Base-by-base conservation (phyloP, 2,329 filamentous ascomycete genomes). In the Fusarium sp. region DNA sequence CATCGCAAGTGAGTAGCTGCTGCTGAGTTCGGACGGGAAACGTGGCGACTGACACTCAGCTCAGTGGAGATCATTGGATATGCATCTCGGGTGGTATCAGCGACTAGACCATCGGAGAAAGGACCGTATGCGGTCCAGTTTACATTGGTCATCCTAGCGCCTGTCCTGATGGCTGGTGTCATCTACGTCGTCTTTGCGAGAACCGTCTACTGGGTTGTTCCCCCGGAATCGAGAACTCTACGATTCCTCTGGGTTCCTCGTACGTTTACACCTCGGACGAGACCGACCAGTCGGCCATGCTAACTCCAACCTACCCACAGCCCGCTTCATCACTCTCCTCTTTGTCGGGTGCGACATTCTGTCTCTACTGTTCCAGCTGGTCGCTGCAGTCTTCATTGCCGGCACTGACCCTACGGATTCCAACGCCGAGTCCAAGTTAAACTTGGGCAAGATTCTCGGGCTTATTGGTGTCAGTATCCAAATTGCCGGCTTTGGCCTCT, bases 401-500 rank as follows among this genome's bases (percentile, higher is more conserved):
- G 69, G 73, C 4, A 75, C 76, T 0, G 58, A 73, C 27, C 47
- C 68, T 1, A 74, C 68, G 3, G 71, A 74, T 9, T 9, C 61
- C 1, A 65, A 77, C 39, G 73, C 73, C 1, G 50, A 70, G 3
- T 74, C 73, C 8, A 66, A 65, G 36, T 37, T 68, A 0, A 39
- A 68, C 2, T 21, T 56, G 3, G 66, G 65, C 1, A 68, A 65
- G 9, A 52, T 56, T 4, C 49, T 68, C 9, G 66, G 66, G 31
- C 41, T 66, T 10, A 41, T 61, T 1, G 65, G 65, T 15, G 65
- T 68, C 5, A 61, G 60, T 51, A 77, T 79, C 1, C 79, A 82
- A 53, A 71, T 83, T 11, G 65, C 63, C 1, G 79, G 77, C 2
- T 82, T 82, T 53, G 79, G 79, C 1, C 68, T 82, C 3, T 82